Evolutionary conservation across 1,139 yeast genomes (phyloP), one percentile per base, ranked within the genome.

Genomic region (Candida pseudoviswanathii): DNA sequence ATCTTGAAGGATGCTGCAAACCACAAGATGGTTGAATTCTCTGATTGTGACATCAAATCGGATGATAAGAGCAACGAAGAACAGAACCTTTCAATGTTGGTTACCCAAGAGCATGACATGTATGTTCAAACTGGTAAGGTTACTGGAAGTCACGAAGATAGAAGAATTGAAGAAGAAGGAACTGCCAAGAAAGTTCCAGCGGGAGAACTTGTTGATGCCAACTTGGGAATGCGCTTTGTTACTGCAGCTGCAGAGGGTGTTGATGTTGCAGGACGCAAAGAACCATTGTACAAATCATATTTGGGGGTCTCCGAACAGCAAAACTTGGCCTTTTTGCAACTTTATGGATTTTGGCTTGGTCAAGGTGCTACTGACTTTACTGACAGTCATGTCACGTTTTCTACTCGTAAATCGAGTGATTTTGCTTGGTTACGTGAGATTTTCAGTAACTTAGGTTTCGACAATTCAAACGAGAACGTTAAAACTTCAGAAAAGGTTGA

Each of bases 31-130:
- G 41, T 45, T 26, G 48, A 45, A 27, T 45, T 45, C 33, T 1
- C 36, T 11, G 31, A 39, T 16, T 10, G 27, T 21, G 46, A 44
- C 9, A 7, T 43, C 21, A n/a, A 24, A 3, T 4, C 32, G 11
- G n/a, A n/a, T n/a, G n/a, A n/a, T n/a, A n/a, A n/a, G n/a, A n/a
- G n/a, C n/a, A n/a, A n/a, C n/a, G n/a, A n/a, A n/a, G n/a, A n/a
- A n/a, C n/a, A n/a, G 29, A 10, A 11, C 5, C 11, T n/a, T 11
- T 11, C 24, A 11, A 25, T 10, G 3, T 22, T 10, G 29, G 48
- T 45, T 27, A 45, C 48, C 34, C 44, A 32, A n/a, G 31, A 40
- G 8, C 48, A 45, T 21, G 48, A 45, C 41, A 45, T 45, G 49
- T 46, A 43, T 33, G 49, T 46, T 26, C 44, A 45, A 45, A 16